Percentiles rank a stretch among this genome's conserved stretches.
Evolutionary conservation across 2,329 filamentous ascomycete species (phyloP).

Genomic region (Celoporthe dispersa): DNA sequence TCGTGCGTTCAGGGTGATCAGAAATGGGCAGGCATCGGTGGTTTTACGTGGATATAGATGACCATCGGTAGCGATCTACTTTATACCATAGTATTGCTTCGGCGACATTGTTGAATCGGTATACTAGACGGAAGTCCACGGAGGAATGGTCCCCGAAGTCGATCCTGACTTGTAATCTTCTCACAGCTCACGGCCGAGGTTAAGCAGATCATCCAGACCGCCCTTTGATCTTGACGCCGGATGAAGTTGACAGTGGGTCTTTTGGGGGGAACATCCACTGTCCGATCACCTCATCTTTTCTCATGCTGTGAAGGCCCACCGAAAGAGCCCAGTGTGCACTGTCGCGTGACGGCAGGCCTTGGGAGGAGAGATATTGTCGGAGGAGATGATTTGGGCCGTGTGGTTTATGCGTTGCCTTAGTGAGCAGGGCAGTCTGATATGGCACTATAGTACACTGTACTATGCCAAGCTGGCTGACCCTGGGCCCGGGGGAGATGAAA

Average conservation of each 20-base stretch:
- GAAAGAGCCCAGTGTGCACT: background rate
- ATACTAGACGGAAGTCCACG: background rate
- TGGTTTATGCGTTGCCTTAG: background rate
- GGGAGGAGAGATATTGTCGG: background rate
- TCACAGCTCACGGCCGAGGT: conserved; percentile 3
- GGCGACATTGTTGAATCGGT: background rate
- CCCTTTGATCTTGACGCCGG: conserved; percentile 10
- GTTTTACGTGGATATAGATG: background rate
- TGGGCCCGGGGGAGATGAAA: background rate
- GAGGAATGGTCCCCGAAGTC: background rate
- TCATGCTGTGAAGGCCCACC: background rate
- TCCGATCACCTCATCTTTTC: background rate
- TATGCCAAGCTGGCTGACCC: background rate
- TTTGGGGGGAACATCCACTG: background rate
- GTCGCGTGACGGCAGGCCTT: background rate
- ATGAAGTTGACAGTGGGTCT: background rate
- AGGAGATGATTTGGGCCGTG: conserved; percentile 14
- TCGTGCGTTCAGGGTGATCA: background rate
- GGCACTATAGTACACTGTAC: background rate
- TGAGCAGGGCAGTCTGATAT: background rate
- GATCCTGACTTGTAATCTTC: background rate
- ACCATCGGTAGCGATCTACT: background rate
- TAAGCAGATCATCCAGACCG: conserved; percentile 12
- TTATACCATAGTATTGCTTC: background rate
- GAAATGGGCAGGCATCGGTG: background rate